These are phyloP conservation scores for Colletotrichum graminicola DNA, from an alignment of 2,329 filamentous ascomycete genomes.

Conservation along the genomic window DNA sequence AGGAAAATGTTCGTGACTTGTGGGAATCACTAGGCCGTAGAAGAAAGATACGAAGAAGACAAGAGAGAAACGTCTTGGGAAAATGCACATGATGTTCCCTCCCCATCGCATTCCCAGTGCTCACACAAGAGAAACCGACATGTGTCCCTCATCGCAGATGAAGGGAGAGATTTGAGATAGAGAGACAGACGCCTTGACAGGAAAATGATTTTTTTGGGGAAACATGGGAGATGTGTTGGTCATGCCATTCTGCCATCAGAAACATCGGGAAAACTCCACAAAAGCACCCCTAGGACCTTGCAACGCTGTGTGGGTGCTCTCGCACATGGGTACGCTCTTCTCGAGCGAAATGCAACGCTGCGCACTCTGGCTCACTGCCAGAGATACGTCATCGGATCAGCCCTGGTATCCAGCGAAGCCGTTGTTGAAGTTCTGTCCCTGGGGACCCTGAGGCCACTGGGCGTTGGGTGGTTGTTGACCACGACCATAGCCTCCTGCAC, in stretches of 20 bases:
- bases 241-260: conserved; percentile 39
- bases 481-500: conserved; percentile 87
- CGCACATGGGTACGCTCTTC: conserved; percentile 25
- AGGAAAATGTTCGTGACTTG: conserved; percentile 37
- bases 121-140: conserved; percentile 38
- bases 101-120: conserved; percentile 36
- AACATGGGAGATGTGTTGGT: conserved; percentile 36
- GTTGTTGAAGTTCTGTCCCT: conserved; percentile 70
- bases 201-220: conserved; percentile 37
- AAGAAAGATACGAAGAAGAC: conserved; percentile 38
- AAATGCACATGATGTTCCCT: conserved; percentile 36
- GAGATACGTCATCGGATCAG: conserved; percentile 49
- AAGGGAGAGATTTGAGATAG: conserved; percentile 31
- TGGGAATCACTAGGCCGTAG: conserved; percentile 42
- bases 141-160: conserved; percentile 39
- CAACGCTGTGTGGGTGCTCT: conserved; percentile 29
- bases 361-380: conserved; percentile 15
- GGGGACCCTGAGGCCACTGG: conserved; percentile 65
- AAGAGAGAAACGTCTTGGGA: conserved; percentile 23
- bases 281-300: conserved; percentile 34
- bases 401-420: conserved; percentile 75
- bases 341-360: conserved; percentile 26
- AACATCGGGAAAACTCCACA: conserved; percentile 33
- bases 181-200: conserved; percentile 38
- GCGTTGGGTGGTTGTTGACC: conserved; percentile 72